phyloP scores from a whole-genome alignment of 129 eudicot genomes.

The Tagetes patula region DNA sequence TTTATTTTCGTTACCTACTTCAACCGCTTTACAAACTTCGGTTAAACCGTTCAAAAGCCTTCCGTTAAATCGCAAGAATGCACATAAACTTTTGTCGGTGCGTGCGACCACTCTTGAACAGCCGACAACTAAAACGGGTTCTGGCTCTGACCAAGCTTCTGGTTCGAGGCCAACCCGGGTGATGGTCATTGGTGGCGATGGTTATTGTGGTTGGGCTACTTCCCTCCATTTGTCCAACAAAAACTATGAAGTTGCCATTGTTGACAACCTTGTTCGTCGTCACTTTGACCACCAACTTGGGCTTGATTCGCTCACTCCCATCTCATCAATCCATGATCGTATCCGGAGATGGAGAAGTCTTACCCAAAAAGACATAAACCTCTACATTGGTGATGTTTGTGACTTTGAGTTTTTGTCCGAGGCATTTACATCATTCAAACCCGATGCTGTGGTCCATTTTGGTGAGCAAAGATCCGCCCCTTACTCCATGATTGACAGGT shows the following conservation, averaged over 20 bases:
- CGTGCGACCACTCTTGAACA: conserved; percentile 66
- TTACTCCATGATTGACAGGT: conserved; percentile 95
- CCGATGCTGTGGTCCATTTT: conserved; percentile 92
- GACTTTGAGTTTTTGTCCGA: conserved; percentile 91
- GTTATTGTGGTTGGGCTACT: conserved; percentile 99
- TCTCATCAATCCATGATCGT: conserved; percentile 85
- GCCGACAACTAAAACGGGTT: conserved; percentile 42
- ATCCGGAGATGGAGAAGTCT: conserved; percentile 83
- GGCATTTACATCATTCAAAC: conserved; percentile 80
- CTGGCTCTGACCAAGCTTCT: conserved; percentile 37
- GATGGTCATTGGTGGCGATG: conserved; percentile 98
- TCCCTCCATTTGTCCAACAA: conserved; percentile 92
- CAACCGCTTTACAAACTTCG: conserved; percentile 41
- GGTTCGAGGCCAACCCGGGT: conserved; percentile 56
- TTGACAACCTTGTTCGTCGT: conserved; percentile 94
- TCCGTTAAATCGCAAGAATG: conserved; percentile 30
- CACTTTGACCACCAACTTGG: conserved; percentile 93
- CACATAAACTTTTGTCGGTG: conserved; percentile 35
- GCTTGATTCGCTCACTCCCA: conserved; percentile 93
- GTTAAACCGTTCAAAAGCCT: conserved; percentile 34
- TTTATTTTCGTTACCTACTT: conserved; percentile 29
- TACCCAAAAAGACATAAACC: conserved; percentile 67
- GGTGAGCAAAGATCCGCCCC: conserved; percentile 99
- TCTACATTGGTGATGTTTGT: conserved; percentile 85
- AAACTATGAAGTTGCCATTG: conserved; percentile 85